Percentiles rank a stretch among this genome's conserved stretches.
phyloP scores from a whole-genome alignment of 1,139 yeast species.

The Geotrichum bryndzae region DNA sequence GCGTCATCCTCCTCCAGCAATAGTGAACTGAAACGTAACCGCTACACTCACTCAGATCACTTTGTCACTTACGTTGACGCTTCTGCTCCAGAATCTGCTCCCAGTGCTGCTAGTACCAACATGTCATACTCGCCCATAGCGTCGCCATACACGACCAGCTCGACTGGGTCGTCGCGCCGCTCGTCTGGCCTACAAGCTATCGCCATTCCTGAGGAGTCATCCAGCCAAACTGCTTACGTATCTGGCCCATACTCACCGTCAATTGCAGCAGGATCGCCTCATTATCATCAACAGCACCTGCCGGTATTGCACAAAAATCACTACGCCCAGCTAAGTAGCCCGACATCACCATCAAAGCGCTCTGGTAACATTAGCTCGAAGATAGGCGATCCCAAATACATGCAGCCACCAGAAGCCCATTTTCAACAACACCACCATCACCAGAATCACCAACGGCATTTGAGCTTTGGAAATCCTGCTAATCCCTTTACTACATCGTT shows the following conservation, averaged over 20 bases:
- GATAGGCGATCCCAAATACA: not conserved
- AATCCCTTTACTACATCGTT: slow-evolving; percentile 2
- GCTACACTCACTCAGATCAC: not conserved
- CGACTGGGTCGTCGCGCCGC: slow-evolving; percentile 1
- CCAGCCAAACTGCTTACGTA: not conserved
- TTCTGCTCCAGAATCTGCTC: not conserved
- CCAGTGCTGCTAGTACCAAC: not conserved
- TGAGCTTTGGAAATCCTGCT: slow-evolving; percentile 4
- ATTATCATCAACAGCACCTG: not conserved
- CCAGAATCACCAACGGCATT: slow-evolving; percentile 12
- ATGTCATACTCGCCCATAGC: slow-evolving; percentile 8
- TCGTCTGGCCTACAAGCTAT: slow-evolving; percentile 4
- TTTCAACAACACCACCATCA: slow-evolving; percentile 13
- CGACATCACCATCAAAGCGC: slow-evolving; percentile 2
- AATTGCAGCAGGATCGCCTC: not conserved
- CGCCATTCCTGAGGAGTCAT: slow-evolving; percentile 7
- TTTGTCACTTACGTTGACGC: not conserved
- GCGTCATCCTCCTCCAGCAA: not conserved
- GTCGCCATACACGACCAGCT: slow-evolving; percentile 2
- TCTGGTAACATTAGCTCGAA: not conserved
- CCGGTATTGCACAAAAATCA: not conserved
- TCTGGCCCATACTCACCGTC: not conserved
- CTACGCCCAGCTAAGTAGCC: slow-evolving; percentile 1
- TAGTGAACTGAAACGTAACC: not conserved
- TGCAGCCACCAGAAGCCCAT: not conserved